A percentile compares a stretch with the other conserved stretches of the same genome.
These are phyloP conservation scores for Tetrahymena thermophila DNA, from an alignment of 73 alveolate genomes.

Conservation along the genomic window DNA sequence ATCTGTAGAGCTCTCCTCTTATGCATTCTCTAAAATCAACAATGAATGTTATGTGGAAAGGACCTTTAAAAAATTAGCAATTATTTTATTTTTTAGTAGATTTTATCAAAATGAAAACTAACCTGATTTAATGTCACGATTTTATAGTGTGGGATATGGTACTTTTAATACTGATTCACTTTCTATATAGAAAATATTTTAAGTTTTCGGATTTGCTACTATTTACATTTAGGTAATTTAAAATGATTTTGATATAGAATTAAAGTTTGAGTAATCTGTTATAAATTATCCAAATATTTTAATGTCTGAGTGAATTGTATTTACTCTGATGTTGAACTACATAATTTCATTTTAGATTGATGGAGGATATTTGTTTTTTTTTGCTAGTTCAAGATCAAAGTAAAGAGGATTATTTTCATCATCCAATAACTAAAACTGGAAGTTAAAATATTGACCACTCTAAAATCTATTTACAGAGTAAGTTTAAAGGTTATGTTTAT, in stretches of 20 bases:
- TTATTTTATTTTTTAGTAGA: background rate
- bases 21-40: background rate
- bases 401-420: background rate
- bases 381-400: background rate
- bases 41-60: background rate
- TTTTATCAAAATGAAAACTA: background rate
- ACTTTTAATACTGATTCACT: background rate
- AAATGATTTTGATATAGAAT: background rate
- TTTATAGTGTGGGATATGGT: background rate
- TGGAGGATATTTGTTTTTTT: background rate
- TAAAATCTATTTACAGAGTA: background rate
- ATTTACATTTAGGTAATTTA: background rate
- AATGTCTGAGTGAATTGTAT: background rate
- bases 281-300: background rate
- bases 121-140: background rate
- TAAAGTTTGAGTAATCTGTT: background rate
- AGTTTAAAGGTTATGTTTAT: background rate
- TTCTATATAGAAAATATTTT: background rate
- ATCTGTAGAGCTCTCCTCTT: background rate
- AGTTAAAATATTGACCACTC: background rate
- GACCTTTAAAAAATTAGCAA: background rate
- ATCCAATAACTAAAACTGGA: background rate
- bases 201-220: background rate
- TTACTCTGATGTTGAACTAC: background rate
- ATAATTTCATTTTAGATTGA: background rate